These are phyloP conservation scores for Saccharomyces paradoxus DNA, from an alignment of 805 yeast species.

Conservation along the genomic window DNA sequence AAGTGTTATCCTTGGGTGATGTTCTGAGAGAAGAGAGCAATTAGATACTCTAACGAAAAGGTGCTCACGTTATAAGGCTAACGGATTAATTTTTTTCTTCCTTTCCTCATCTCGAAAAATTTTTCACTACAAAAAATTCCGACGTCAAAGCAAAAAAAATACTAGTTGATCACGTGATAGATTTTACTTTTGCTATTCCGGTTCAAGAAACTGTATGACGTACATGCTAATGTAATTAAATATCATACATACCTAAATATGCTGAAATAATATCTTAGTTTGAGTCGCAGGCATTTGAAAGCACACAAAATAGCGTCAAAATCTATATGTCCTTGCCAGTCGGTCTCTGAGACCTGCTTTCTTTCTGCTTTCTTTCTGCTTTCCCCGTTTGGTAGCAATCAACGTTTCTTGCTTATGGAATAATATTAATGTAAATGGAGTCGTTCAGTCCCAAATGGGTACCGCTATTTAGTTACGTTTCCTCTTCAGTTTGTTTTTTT, in stretches of 20 bases:
- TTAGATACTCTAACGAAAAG: not conserved
- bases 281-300: not conserved
- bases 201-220: not conserved
- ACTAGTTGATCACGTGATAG: not conserved
- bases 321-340: not conserved
- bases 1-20: not conserved
- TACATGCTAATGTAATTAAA: not conserved
- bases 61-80: not conserved
- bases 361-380: too few relatives aligned
- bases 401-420: not conserved
- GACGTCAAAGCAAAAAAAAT: not conserved
- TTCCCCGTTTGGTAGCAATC: not conserved
- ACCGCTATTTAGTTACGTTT: conserved; percentile 4
- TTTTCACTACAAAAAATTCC: not conserved
- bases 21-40: not conserved
- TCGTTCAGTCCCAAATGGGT: not conserved
- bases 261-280: not conserved
- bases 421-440: not conserved
- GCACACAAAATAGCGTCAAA: not conserved
- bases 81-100: not conserved
- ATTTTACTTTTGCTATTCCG: not conserved
- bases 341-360: not conserved
- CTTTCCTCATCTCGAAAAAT: not conserved
- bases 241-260: not conserved
- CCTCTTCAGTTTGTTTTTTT: conserved; percentile 24